These are phyloP conservation scores for Aspergillus sclerotiicarbonarius DNA, from an alignment of 495 filamentous ascomycete species.

Conservation along the genomic window DNA sequence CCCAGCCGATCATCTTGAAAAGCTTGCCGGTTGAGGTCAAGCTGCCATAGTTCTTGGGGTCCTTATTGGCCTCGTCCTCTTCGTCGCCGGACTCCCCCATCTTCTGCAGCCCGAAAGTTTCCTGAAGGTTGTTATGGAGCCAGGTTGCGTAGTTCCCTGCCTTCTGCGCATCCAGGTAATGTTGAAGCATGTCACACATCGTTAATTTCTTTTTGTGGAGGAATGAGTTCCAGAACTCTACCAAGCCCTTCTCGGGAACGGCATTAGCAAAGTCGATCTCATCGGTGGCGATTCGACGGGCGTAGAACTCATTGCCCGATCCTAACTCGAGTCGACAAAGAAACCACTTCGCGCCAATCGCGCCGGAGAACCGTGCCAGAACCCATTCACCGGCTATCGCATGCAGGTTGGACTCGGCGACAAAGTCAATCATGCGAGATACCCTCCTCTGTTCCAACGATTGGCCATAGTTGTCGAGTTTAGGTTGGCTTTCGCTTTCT, in stretches of 20 bases:
- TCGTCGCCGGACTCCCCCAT: background rate
- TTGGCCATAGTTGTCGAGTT: slow-evolving; percentile 1
- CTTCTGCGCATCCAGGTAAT: background rate
- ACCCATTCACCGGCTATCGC: slow-evolving; percentile 49
- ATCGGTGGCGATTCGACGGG: slow-evolving; percentile 14
- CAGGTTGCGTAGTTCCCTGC: background rate
- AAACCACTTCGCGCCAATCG: slow-evolving; percentile 44
- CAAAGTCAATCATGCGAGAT: slow-evolving; percentile 39
- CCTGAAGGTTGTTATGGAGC: background rate
- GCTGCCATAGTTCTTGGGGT: background rate
- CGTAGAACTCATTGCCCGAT: slow-evolving; percentile 12
- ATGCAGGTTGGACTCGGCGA: slow-evolving; percentile 36
- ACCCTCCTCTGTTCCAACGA: slow-evolving; percentile 28
- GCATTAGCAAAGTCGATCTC: slow-evolving; percentile 20
- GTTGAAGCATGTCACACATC: background rate
- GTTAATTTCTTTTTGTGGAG: slow-evolving; percentile 15
- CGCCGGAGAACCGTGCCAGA: slow-evolving; percentile 42
- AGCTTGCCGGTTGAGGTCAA: background rate
- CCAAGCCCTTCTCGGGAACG: slow-evolving; percentile 16
- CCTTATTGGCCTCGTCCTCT: background rate
- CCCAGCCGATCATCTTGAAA: background rate
- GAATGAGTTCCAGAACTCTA: slow-evolving; percentile 22
- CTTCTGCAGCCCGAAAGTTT: too few relatives aligned
- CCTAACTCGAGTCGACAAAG: slow-evolving; percentile 43
- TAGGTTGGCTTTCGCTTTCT: background rate